A percentile compares a stretch with the other conserved stretches of the same genome.
Evolutionary conservation across 2,329 filamentous ascomycete genomes (phyloP).

Genomic region (Macrophomina pseudophaseolina): DNA sequence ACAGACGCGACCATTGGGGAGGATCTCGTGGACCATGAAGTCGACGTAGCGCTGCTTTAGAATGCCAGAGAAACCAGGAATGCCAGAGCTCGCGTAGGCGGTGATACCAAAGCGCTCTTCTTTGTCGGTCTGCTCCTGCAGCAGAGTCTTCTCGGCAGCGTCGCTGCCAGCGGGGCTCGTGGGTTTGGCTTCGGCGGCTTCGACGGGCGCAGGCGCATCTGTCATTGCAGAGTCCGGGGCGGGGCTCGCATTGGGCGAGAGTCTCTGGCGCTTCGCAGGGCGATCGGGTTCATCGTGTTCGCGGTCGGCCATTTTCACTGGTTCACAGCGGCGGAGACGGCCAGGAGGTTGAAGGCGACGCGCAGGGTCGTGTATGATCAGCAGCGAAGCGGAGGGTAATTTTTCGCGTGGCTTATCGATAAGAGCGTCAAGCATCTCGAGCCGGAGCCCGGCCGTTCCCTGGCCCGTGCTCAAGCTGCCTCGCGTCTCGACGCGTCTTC

Average conservation of each 20-base stretch:
- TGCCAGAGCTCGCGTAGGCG: conserved; percentile 63
- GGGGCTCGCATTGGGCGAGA: conserved; percentile 5
- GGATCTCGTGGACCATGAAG: conserved; percentile 90
- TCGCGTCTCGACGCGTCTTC: too few relatives aligned
- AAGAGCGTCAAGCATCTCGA: conserved; percentile 5
- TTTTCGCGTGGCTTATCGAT: conserved; percentile 22
- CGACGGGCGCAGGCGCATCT: conserved; percentile 4
- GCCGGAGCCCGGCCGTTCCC: not conserved
- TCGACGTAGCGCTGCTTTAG: conserved; percentile 83
- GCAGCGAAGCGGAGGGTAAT: conserved; percentile 15
- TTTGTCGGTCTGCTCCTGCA: conserved; percentile 32
- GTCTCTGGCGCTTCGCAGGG: conserved; percentile 19
- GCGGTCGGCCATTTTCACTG: conserved; percentile 17
- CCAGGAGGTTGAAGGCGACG: not conserved
- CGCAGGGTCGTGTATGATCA: not conserved
- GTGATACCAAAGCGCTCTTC: conserved; percentile 64
- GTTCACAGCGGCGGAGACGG: not conserved
- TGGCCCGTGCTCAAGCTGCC: too few relatives aligned
- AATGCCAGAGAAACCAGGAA: conserved; percentile 65
- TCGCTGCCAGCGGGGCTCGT: not conserved
- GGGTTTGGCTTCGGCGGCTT: not conserved
- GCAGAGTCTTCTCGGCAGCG: not conserved
- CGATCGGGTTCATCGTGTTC: conserved; percentile 5
- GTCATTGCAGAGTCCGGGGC: not conserved
- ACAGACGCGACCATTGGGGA: conserved; percentile 74